Percentiles rank a stretch among this genome's conserved stretches.
Evolutionary conservation across 768 basidiomycete genomes (phyloP).

Genomic region (Tricholoma saponaceum): DNA sequence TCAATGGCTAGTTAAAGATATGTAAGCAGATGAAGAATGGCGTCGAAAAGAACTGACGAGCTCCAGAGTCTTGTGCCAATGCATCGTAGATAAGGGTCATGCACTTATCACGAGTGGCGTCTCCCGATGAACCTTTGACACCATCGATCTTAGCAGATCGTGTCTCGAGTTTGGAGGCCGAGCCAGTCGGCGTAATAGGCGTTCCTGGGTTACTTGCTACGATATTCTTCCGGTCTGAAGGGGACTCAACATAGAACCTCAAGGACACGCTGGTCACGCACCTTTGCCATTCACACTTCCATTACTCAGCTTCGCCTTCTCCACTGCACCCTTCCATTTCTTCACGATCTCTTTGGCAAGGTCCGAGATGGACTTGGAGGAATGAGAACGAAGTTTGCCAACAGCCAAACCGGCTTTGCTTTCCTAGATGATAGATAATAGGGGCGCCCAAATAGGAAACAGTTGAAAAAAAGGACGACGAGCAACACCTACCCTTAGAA

Average conservation of each 20-base stretch:
- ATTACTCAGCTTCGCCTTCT: constrained; percentile 49
- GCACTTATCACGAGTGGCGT: constrained; percentile 83
- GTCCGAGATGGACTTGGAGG: constrained; percentile 68
- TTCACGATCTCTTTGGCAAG: constrained; percentile 88
- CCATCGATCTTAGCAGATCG: constrained; percentile 74
- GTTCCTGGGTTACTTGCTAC: constrained; percentile 32
- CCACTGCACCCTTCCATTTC: constrained; percentile 89
- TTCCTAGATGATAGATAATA: constrained; percentile 48
- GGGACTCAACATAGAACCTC: background rate
- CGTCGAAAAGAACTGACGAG: constrained; percentile 57
- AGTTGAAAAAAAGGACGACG: constrained; percentile 16
- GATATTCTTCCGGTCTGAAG: constrained; percentile 12
- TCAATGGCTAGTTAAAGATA: constrained; percentile 52
- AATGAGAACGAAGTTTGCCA: constrained; percentile 79
- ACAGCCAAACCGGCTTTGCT: constrained; percentile 92
- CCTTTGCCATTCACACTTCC: constrained; percentile 27
- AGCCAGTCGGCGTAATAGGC: constrained; percentile 32
- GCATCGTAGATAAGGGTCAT: constrained; percentile 90
- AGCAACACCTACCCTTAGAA: constrained; percentile 65
- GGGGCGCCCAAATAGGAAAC: constrained; percentile 14
- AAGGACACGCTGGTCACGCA: constrained; percentile 23
- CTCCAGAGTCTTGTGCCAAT: constrained; percentile 78
- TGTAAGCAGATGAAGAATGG: background rate
- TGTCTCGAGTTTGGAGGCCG: constrained; percentile 28
- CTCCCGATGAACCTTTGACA: constrained; percentile 55